These are phyloP conservation scores for Stipa capillata DNA, from an alignment of 176 grass and related monocot genomes.

Conservation along the genomic window DNA sequence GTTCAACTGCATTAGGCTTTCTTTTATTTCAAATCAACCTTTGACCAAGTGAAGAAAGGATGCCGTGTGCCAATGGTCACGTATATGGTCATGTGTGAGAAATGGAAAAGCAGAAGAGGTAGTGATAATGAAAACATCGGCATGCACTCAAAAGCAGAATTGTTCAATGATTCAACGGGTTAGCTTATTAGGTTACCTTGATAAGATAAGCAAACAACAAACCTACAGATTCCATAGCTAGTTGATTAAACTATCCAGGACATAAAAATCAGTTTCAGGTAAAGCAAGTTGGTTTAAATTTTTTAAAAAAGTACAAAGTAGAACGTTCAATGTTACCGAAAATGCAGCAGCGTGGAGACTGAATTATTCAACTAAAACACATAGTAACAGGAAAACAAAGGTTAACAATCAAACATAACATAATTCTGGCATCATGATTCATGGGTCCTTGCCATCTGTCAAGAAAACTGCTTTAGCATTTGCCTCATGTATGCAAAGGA, in stretches of 20 bases:
- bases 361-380: neutral
- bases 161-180: conserved; percentile 14
- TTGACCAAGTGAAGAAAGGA: conserved; percentile 12
- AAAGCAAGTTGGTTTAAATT: neutral
- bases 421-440: neutral
- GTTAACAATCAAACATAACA: neutral
- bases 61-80: conserved; percentile 1
- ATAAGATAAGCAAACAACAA: conserved; percentile 27
- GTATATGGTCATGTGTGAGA: conserved; percentile 1
- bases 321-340: neutral
- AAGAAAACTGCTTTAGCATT: conserved; percentile 1
- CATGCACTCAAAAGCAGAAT: neutral
- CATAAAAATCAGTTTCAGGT: conserved; percentile 4
- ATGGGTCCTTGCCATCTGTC: neutral
- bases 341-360: neutral
- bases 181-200: conserved; percentile 8
- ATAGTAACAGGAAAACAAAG: neutral
- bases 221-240: conserved; percentile 7
- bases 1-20: conserved; percentile 23
- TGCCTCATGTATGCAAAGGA: neutral
- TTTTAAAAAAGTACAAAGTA: neutral
- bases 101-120: neutral
- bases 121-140: neutral
- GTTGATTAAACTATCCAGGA: neutral
- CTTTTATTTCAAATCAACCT: conserved; percentile 20